These are phyloP conservation scores for Holtermanniella nyarrowii DNA, from an alignment of 768 basidiomycete species.

Conservation along the genomic window DNA sequence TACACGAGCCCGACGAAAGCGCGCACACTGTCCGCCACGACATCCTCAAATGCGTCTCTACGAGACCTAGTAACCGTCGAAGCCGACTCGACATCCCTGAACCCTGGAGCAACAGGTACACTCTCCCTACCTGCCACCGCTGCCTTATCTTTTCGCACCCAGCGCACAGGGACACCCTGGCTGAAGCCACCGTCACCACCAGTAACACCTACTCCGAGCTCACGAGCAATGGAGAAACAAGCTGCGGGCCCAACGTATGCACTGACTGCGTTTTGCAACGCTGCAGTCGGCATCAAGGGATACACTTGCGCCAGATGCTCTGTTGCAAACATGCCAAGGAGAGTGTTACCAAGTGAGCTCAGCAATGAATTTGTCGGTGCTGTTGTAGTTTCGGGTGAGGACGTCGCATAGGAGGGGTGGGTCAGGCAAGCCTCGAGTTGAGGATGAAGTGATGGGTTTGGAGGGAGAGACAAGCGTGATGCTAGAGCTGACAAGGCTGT, in stretches of 20 bases:
- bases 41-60: conserved; percentile 55
- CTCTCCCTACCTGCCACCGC: too few relatives aligned
- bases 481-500: conserved; percentile 34
- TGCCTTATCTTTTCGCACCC: conserved; percentile 6
- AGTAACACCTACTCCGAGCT: conserved; percentile 41
- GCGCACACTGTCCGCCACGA: conserved; percentile 75
- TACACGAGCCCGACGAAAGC: conserved; percentile 81
- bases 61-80: conserved; percentile 1
- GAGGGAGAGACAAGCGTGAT: conserved; percentile 27
- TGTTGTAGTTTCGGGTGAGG: not conserved
- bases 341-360: conserved; percentile 66
- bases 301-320: conserved; percentile 71
- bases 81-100: conserved; percentile 29
- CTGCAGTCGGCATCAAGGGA: conserved; percentile 84
- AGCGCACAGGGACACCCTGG: conserved; percentile 49
- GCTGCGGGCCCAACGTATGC: conserved; percentile 81
- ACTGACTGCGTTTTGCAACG: conserved; percentile 80
- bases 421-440: conserved; percentile 30
- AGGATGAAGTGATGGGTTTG: conserved; percentile 15
- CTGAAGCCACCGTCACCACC: conserved; percentile 5
- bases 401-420: conserved; percentile 25
- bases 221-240: conserved; percentile 72
- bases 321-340: conserved; percentile 80
- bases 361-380: conserved; percentile 64
- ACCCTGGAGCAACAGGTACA: conserved; percentile 19